These are phyloP conservation scores for Holtermannia corniformis DNA, from an alignment of 768 basidiomycete genomes.

Conservation along the genomic window DNA sequence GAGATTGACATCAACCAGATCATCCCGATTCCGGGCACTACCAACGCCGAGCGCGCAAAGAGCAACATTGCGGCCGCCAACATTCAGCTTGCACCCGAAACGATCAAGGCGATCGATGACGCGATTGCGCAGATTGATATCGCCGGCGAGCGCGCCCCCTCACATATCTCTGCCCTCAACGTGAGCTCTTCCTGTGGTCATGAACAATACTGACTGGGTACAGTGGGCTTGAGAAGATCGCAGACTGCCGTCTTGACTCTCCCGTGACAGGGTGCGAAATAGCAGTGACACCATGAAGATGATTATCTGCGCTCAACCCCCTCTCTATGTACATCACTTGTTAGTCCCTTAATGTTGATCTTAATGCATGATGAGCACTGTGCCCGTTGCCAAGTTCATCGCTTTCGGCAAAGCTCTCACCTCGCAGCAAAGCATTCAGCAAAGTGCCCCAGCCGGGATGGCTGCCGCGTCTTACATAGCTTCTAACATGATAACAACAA, in stretches of 20 bases:
- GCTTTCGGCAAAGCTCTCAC: too few species aligned
- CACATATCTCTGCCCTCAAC: background rate
- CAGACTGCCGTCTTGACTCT: too few species aligned
- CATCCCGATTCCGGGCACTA: conserved; percentile 48
- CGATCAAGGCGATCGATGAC: conserved; percentile 44
- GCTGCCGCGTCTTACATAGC: too few species aligned
- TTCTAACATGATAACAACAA: too few species aligned
- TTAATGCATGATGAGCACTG: too few species aligned
- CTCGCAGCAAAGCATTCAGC: too few species aligned
- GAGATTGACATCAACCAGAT: conserved; percentile 38
- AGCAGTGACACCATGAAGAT: background rate
- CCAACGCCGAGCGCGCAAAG: conserved; percentile 44
- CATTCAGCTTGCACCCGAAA: conserved; percentile 44
- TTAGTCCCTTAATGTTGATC: too few species aligned
- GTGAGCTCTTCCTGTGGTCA: background rate
- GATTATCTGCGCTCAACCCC: too few species aligned
- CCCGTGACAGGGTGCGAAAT: too few species aligned
- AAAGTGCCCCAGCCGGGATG: too few species aligned
- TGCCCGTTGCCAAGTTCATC: too few species aligned
- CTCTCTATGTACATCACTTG: too few species aligned
- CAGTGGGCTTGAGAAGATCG: background rate
- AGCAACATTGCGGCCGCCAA: conserved; percentile 48
- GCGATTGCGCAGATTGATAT: conserved; percentile 28
- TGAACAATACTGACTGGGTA: background rate
- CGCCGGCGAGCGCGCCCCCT: conserved; percentile 7